These are phyloP conservation scores for Capronia coronata DNA, from an alignment of 2,329 filamentous ascomycete genomes.

Conservation along the genomic window DNA sequence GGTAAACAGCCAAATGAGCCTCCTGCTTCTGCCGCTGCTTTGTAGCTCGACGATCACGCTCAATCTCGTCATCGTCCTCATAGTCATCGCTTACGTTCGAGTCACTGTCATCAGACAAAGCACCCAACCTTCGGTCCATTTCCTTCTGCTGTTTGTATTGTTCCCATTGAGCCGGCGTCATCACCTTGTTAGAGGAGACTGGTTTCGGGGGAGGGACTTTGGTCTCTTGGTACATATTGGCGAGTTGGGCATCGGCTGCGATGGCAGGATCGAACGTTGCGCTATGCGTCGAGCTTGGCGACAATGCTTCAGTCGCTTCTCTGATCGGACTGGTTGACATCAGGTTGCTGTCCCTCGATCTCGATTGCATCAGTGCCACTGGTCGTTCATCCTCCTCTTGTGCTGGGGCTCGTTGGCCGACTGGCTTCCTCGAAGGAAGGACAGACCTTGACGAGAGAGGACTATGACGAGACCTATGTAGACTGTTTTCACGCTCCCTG, in stretches of 20 bases:
- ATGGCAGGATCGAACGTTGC: conserved; percentile 35
- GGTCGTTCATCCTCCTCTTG: background rate
- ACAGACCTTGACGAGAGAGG: conserved; percentile 28
- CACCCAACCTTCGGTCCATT: conserved; percentile 55
- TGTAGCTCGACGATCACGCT: conserved; percentile 65
- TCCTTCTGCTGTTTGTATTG: conserved; percentile 64
- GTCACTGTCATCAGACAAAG: conserved; percentile 42
- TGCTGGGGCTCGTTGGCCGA: too few species aligned
- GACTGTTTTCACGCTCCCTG: conserved; percentile 20
- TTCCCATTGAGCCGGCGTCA: conserved; percentile 86
- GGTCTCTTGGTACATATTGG: conserved; percentile 41
- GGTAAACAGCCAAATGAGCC: conserved; percentile 80
- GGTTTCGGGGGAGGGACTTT: conserved; percentile 30
- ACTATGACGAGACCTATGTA: conserved; percentile 24
- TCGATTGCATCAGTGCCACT: conserved; percentile 2
- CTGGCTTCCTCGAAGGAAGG: conserved; percentile 6
- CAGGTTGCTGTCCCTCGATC: conserved; percentile 9
- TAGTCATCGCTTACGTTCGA: conserved; percentile 58
- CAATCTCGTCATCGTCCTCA: conserved; percentile 71
- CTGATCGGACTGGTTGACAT: conserved; percentile 12
- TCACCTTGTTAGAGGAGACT: conserved; percentile 61
- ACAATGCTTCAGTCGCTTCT: conserved; percentile 1
- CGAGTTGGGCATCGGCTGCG: conserved; percentile 40
- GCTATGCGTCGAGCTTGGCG: conserved; percentile 16
- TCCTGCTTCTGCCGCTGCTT: conserved; percentile 81